phyloP scores from a whole-genome alignment of 225 moss, liverwort and hornwort species.

The Rhytidiadelphus loreus region DNA sequence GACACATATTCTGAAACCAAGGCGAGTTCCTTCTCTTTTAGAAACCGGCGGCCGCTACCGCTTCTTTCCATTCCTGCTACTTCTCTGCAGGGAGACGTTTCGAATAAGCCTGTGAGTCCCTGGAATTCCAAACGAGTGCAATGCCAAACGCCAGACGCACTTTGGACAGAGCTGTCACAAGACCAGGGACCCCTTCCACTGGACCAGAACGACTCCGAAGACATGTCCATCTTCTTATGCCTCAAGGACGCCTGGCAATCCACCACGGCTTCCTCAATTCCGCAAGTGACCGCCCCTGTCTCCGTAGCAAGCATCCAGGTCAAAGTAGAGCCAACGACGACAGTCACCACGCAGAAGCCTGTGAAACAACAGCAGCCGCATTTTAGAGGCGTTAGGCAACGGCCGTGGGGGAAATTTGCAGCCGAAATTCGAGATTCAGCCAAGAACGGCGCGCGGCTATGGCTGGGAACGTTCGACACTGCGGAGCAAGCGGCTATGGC shows the following conservation, averaged over 20 bases:
- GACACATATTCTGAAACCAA: background rate
- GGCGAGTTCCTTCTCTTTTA: background rate
- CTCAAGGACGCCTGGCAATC: slow-evolving; percentile 25
- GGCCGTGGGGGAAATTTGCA: slow-evolving; percentile 48
- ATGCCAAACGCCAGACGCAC: slow-evolving; percentile 13
- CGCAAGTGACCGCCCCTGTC: background rate
- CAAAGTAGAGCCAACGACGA: background rate
- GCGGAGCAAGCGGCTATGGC: slow-evolving; percentile 39
- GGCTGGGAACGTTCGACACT: slow-evolving; percentile 41
- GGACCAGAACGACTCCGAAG: slow-evolving; percentile 27
- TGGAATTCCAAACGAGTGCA: slow-evolving; percentile 23
- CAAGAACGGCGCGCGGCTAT: slow-evolving; percentile 32
- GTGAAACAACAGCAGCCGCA: slow-evolving; percentile 20
- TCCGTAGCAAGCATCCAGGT: background rate
- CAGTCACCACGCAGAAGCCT: background rate
- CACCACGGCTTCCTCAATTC: background rate
- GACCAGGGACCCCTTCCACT: slow-evolving; percentile 14
- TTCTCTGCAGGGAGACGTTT: background rate
- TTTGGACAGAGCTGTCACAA: slow-evolving; percentile 11
- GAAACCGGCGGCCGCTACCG: background rate
- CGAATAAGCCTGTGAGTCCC: slow-evolving; percentile 9
- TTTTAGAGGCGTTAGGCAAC: slow-evolving; percentile 35
- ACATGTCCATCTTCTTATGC: slow-evolving; percentile 10
- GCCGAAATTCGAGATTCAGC: slow-evolving; percentile 47
- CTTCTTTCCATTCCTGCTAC: slow-evolving; percentile 15